phyloP scores from a whole-genome alignment of 2,329 filamentous ascomycete genomes.

The Zarea fungicola region DNA sequence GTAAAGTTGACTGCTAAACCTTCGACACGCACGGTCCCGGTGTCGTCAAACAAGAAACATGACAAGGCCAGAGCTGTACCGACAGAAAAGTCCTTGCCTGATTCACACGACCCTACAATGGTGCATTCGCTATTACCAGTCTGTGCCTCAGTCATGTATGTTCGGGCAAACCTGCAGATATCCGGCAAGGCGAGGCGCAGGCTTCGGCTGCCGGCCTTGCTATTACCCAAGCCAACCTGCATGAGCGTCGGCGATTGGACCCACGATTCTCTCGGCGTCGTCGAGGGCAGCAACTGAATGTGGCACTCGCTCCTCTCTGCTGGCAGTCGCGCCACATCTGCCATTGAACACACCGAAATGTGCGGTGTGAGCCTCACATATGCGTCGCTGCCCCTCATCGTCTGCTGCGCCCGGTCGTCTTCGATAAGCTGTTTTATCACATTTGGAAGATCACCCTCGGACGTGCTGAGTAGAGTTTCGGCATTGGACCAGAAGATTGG shows the following conservation, averaged over 20 bases:
- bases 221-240: slow-evolving; percentile 60
- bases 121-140: background rate
- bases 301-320: slow-evolving; percentile 25
- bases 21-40: slow-evolving; percentile 41
- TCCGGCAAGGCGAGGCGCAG: slow-evolving; percentile 65
- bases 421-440: slow-evolving; percentile 44
- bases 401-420: slow-evolving; percentile 17
- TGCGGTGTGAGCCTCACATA: slow-evolving; percentile 29
- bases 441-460: slow-evolving; percentile 58
- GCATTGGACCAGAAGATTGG: slow-evolving; percentile 72
- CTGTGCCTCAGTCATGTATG: slow-evolving; percentile 26
- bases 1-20: slow-evolving; percentile 41
- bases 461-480: slow-evolving; percentile 52
- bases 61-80: slow-evolving; percentile 71
- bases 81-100: slow-evolving; percentile 74
- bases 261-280: slow-evolving; percentile 41
- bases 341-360: slow-evolving; percentile 33
- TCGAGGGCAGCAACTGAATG: slow-evolving; percentile 38
- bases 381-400: slow-evolving; percentile 7
- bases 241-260: slow-evolving; percentile 34
- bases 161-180: slow-evolving; percentile 52
- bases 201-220: slow-evolving; percentile 77
- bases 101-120: slow-evolving; percentile 64
- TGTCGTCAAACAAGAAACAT: slow-evolving; percentile 65
- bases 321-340: slow-evolving; percentile 15